A percentile compares a stretch with the other conserved stretches of the same genome.
Evolutionary conservation across 352 stramenopile species (phyloP).

Genomic region (Pythium monospermum): DNA sequence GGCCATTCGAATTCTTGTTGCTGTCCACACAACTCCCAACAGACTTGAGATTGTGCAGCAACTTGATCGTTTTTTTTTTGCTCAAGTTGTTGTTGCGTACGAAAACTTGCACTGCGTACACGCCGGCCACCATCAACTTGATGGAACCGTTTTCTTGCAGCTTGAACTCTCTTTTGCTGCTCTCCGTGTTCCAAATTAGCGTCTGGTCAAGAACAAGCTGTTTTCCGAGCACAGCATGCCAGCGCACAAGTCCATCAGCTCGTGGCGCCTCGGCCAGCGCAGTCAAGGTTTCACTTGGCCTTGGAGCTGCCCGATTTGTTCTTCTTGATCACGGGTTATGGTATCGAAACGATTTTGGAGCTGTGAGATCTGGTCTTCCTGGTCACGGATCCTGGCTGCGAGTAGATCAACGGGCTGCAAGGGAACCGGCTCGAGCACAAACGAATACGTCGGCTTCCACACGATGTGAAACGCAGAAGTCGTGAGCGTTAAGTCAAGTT

Average conservation of each 20-base stretch:
- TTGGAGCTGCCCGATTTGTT: background rate
- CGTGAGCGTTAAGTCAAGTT: background rate
- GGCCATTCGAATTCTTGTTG: background rate
- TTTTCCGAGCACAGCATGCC: background rate
- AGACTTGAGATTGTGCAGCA: background rate
- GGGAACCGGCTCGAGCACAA: background rate
- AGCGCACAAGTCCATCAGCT: too few species aligned
- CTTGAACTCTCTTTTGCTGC: background rate
- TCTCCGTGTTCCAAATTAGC: conserved; percentile 5
- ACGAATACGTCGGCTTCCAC: background rate
- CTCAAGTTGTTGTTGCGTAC: conserved; percentile 7
- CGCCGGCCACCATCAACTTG: background rate
- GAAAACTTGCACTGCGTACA: conserved; percentile 4
- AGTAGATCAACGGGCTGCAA: background rate
- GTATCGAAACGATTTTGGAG: background rate
- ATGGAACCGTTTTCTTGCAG: background rate
- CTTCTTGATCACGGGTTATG: background rate
- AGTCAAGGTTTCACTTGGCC: background rate
- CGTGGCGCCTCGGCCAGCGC: too few species aligned
- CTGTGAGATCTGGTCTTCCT: background rate
- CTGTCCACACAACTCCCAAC: conserved; percentile 8
- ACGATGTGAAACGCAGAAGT: background rate
- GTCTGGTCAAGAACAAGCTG: background rate
- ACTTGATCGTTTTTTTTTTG: conserved; percentile 3
- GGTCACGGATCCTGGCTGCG: background rate